Percentiles rank a stretch among this genome's conserved stretches.
These are phyloP conservation scores for Jackrogersella minutella DNA, from an alignment of 495 filamentous ascomycete species.

Conservation along the genomic window DNA sequence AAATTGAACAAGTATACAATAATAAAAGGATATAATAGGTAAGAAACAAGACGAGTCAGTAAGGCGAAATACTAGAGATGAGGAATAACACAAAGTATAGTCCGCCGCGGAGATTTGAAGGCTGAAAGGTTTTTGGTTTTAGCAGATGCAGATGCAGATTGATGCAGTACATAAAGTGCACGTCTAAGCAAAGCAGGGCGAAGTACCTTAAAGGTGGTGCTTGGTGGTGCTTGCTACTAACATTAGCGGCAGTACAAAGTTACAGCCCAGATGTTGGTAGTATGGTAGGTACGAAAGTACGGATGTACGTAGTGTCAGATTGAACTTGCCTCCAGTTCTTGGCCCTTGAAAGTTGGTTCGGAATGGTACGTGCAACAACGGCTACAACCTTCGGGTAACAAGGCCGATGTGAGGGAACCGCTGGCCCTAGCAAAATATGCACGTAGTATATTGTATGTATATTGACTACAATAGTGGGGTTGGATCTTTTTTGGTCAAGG, in stretches of 20 bases:
- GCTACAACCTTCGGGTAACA: slow-evolving; percentile 31
- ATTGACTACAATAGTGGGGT: slow-evolving; percentile 26
- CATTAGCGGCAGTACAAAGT: background rate
- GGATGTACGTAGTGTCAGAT: slow-evolving; percentile 17
- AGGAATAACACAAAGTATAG: slow-evolving; percentile 12
- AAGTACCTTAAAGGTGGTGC: background rate
- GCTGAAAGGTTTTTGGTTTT: slow-evolving; percentile 28
- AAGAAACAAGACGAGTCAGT: background rate
- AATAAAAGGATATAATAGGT: slow-evolving; percentile 9
- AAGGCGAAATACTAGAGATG: slow-evolving; percentile 3
- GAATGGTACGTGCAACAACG: slow-evolving; percentile 34
- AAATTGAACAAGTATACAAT: slow-evolving; percentile 3
- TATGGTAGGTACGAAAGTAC: background rate
- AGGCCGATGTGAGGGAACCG: slow-evolving; percentile 17
- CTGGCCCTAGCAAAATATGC: slow-evolving; percentile 2
- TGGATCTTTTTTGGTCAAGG: slow-evolving; percentile 25
- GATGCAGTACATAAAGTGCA: slow-evolving; percentile 7
- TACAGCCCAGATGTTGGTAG: background rate
- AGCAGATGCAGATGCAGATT: slow-evolving; percentile 22
- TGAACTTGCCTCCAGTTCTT: no score
- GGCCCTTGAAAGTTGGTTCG: no score
- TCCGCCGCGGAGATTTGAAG: slow-evolving; percentile 24
- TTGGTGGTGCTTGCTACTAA: background rate
- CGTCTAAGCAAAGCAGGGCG: slow-evolving; percentile 18
- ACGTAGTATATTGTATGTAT: background rate